Evolutionary conservation across 805 yeast species (phyloP), one percentile per base, ranked within the genome.

Genomic region (Tetrapisispora arboricola): DNA sequence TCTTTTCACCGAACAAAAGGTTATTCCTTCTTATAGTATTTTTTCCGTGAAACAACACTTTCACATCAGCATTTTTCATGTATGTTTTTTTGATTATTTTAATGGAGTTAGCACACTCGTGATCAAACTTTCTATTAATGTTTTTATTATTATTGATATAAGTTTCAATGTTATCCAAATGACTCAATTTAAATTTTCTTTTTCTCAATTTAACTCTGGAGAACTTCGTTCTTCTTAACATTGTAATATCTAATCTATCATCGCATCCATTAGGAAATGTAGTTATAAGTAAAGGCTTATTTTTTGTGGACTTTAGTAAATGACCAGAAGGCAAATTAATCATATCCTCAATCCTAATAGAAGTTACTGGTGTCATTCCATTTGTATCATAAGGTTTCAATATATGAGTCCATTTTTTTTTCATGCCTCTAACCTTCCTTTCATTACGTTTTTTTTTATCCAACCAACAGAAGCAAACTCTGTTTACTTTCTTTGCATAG

Each of bases 251-350:
- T 3, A 63, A 62, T 6, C 59, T 49, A n/a, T 44, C 31, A 3
- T 44, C 26, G 38, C 61, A 56, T 13, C 62, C 63, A 38, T 45
- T 42, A 11, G 50, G 46, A 34, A 58, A 60, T 2, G 55, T 47
- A 11, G 61, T 57, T 19, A 60, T 55, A 18, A 60, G 16, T 36
- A 60, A 45, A 1, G 64, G 64, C 37, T 57, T 60, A 29, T 32
- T 38, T 24, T 43, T 51, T 12, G 45, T 21, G 6, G 51, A 45
- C 4, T 36, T 33, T 1, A 47, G 49, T 22, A 45, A 44, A 17
- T 49, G 31, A 2, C 49, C 40, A 6, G 54, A 50, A 10, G 55
- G 55, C 6, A 55, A 10, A 38, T 57, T 51, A 16, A 52, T 36
- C 49, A 54, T 49, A 38, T 57, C 56, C 28, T 58, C 60, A 3